Base-by-base conservation (phyloP, 352 stramenopile genomes). In the Phytophthora quininea region DNA sequence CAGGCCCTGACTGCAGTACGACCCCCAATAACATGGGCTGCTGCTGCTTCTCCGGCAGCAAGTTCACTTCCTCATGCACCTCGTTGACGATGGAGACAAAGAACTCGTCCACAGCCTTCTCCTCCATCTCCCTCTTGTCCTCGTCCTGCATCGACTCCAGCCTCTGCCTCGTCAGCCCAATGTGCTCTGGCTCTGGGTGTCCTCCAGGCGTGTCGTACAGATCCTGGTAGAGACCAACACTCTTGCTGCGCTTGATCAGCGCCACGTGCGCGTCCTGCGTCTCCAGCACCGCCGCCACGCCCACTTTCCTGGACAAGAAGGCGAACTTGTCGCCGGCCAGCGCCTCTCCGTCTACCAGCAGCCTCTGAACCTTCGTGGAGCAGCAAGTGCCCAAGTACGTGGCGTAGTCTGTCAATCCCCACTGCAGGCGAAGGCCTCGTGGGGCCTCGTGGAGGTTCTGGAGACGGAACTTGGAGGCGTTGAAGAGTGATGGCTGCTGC, bases 11-110 rank as follows among this genome's bases (percentile, higher is more conserved):
- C 64, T 96, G 88, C 30, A 83, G 62, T 54, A 93, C 86, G 38
- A 96, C 70, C 6, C 88, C 88, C 0, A 96, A 71, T 50, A 96
- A 70, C 70, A 79, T 45, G 7, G 86, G 88, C 14, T 69, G 58
- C 14, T 86, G 68, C 51, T 86, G 64, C 27, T 79, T 59, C n/a
- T 49, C 15, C 9, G 54, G 59, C 0, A 69, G 24, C 31, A 96
- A 35, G 47, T 96, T 96, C 62, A 94, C 79, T 53, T 96, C 88
- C 46, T 96, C 88, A 37, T 91, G 69, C 27, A 94, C 73, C 61
- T 96, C 88, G 24, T 80, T 80, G 37, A 79, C 66, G 48, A 96
- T 90, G 35, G 86, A 96, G 27, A 72, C 62, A 19, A 93, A 96
- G 54, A 93, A 77, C 54, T 89, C 82, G 10, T 61, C 55, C 9